Percentiles rank a stretch among this genome's conserved stretches.
phyloP scores from a whole-genome alignment of 495 filamentous ascomycete species.

The Penicillium crystallinum region DNA sequence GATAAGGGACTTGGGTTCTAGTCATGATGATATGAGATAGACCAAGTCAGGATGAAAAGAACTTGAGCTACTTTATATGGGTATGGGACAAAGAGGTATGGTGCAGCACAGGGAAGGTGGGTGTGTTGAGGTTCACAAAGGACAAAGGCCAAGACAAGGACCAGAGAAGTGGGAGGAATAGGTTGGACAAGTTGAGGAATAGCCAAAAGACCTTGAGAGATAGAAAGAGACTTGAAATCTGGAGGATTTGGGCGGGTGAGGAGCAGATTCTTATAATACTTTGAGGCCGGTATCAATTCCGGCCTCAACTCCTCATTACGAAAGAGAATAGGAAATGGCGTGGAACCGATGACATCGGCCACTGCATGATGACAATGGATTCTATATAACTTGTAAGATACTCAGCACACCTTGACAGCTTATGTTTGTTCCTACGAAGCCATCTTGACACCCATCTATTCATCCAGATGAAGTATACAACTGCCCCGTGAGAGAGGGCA shows the following conservation, averaged over 20 bases:
- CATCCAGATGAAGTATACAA: constrained; percentile 28
- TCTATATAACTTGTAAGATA: background rate
- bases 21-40: constrained; percentile 21
- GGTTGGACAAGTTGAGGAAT: constrained; percentile 9
- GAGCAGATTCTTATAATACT: constrained; percentile 49
- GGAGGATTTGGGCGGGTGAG: constrained; percentile 26
- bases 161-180: constrained; percentile 14
- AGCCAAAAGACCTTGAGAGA: constrained; percentile 3
- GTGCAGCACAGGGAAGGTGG: constrained; percentile 29
- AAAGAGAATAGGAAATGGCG: constrained; percentile 29
- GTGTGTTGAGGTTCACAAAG: constrained; percentile 27
- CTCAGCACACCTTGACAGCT: background rate
- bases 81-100: background rate
- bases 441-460: constrained; percentile 7
- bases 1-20: constrained; percentile 26
- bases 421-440: background rate
- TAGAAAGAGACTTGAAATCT: constrained; percentile 16
- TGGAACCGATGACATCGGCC: constrained; percentile 17
- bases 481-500: constrained; percentile 27
- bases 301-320: constrained; percentile 44
- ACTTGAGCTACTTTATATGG: background rate
- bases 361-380: background rate
- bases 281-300: constrained; percentile 60
- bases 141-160: constrained; percentile 32
- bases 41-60: background rate